These are phyloP conservation scores for Botrytis fabae DNA, from an alignment of 2,329 filamentous ascomycete genomes.

Conservation along the genomic window DNA sequence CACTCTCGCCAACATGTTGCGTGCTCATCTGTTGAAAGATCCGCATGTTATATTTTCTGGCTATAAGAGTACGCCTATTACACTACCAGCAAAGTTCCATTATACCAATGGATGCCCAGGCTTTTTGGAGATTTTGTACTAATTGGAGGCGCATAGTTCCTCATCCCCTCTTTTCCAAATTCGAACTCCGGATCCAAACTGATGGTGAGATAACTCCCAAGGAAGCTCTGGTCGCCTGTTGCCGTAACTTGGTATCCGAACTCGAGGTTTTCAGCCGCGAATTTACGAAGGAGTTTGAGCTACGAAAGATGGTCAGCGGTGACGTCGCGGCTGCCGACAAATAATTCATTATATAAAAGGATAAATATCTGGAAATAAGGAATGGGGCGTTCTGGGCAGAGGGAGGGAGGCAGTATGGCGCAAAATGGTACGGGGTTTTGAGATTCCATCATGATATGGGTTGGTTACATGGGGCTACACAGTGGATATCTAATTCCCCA, in stretches of 20 bases:
- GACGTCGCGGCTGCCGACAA: constrained; percentile 30
- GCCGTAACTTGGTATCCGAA: constrained; percentile 78
- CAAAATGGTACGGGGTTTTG: not conserved
- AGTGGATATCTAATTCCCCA: not conserved
- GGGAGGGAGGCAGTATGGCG: not conserved
- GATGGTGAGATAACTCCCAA: constrained; percentile 87
- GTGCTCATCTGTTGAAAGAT: constrained; percentile 80
- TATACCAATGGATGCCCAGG: not conserved
- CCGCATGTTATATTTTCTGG: constrained; percentile 85
- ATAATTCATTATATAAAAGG: constrained; percentile 15
- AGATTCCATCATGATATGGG: constrained; percentile 8
- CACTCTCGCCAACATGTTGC: constrained; percentile 87
- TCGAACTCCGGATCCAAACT: constrained; percentile 83
- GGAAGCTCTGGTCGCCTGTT: constrained; percentile 78
- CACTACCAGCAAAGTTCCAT: constrained; percentile 39
- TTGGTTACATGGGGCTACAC: not conserved
- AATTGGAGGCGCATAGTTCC: constrained; percentile 36
- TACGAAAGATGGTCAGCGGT: constrained; percentile 75
- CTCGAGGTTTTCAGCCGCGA: constrained; percentile 78
- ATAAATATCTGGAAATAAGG: not conserved
- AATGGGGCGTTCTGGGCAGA: constrained; percentile 1
- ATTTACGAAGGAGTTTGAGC: constrained; percentile 89
- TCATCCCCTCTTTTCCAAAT: constrained; percentile 49
- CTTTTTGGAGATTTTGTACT: not conserved
- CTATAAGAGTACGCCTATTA: constrained; percentile 70